These are phyloP conservation scores for Ligustrum vulgare DNA, from an alignment of 257 asterid genomes.

Conservation along the genomic window DNA sequence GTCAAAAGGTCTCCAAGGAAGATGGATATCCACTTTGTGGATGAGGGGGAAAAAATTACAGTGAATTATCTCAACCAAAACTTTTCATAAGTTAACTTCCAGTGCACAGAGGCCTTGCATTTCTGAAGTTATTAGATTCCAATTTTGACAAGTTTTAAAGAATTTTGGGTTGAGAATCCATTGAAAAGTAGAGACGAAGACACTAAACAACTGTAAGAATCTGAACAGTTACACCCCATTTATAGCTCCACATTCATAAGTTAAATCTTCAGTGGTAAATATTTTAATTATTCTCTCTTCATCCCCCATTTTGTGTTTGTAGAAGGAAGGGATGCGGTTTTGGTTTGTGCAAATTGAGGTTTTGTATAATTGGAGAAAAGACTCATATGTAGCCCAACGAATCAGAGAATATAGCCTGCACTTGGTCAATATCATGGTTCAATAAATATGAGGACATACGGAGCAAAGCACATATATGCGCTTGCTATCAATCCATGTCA, in stretches of 20 bases:
- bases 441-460: not conserved
- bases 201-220: not conserved
- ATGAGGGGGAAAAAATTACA: not conserved
- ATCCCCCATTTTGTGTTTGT: not conserved
- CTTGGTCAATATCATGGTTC: not conserved
- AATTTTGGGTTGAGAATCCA: not conserved
- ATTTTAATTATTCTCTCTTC: not conserved
- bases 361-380: not conserved
- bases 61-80: not conserved
- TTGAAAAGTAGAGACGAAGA: not conserved
- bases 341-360: not conserved
- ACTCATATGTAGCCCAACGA: not conserved
- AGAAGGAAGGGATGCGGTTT: not conserved
- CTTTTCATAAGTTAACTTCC: not conserved
- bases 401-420: not conserved
- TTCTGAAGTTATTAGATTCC: not conserved
- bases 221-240: not conserved
- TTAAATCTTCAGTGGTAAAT: not conserved
- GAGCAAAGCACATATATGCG: not conserved
- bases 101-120: not conserved
- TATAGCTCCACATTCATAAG: too few species aligned
- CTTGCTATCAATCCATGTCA: not conserved
- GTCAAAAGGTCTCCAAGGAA: not conserved
- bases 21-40: not conserved
- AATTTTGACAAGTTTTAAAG: not conserved